Percentiles rank a stretch among this genome's conserved stretches.
phyloP scores from a whole-genome alignment of 1,284 basidiomycete genomes.

The Fomitopsis betulina region DNA sequence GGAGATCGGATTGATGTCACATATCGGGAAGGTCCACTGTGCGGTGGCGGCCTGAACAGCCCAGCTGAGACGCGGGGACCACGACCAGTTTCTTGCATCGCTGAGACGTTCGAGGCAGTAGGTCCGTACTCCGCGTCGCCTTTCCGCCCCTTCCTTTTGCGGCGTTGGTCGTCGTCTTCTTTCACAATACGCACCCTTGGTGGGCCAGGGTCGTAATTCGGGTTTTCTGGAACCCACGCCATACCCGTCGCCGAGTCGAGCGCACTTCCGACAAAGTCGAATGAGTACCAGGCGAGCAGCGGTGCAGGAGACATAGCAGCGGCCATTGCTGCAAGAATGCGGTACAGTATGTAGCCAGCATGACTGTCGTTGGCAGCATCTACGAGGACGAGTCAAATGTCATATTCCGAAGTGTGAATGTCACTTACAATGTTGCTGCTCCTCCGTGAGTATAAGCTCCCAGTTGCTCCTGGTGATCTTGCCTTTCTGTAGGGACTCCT shows the following conservation, averaged over 20 bases:
- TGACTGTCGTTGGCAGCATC: conserved; percentile 74
- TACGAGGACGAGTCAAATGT: conserved; percentile 24
- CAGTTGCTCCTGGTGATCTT: conserved; percentile 62
- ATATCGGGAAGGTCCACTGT: background rate
- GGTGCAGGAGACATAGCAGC: conserved; percentile 36
- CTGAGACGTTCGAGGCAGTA: background rate
- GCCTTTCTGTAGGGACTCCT: conserved; percentile 49
- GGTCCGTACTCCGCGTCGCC: background rate
- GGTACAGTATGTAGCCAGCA: conserved; percentile 50
- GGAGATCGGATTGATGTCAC: background rate
- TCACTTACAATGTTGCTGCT: conserved; percentile 56
- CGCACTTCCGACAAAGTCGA: conserved; percentile 47
- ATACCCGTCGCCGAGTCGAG: conserved; percentile 31
- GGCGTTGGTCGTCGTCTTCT: background rate
- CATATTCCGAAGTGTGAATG: background rate
- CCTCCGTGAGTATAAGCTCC: conserved; percentile 42
- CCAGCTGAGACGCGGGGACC: too few relatives aligned
- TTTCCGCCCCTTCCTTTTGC: background rate
- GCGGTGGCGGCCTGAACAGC: background rate
- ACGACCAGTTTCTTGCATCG: too few relatives aligned
- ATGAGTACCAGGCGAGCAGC: conserved; percentile 47
- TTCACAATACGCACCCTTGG: conserved; percentile 16
- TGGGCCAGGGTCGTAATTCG: conserved; percentile 66
- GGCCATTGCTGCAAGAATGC: conserved; percentile 37
- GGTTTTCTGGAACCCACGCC: conserved; percentile 54